Conservation (phyloP, 2,329 filamentous ascomycete species). For the Ophiostoma triangulosporum region DNA sequence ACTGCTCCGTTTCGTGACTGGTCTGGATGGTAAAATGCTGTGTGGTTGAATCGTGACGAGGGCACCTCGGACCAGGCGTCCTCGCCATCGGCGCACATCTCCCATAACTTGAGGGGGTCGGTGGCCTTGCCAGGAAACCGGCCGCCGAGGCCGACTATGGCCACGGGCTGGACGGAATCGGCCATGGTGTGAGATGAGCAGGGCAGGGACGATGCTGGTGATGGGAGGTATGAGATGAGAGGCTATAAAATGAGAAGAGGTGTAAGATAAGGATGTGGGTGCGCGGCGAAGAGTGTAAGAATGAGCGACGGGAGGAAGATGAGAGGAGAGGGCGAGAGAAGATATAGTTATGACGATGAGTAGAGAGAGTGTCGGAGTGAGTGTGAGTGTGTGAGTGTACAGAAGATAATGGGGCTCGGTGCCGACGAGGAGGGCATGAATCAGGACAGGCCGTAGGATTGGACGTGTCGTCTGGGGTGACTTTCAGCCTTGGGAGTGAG, state of each 20-base stretch:
- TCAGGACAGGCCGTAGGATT: not conserved
- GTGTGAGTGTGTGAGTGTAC: not conserved
- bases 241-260: not conserved
- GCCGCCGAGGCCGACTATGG: conserved; percentile 25
- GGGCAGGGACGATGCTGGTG: not conserved
- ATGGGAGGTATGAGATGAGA: not conserved
- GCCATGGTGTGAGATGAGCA: conserved; percentile 3
- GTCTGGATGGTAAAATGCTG: conserved; percentile 20
- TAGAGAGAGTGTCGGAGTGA: not conserved
- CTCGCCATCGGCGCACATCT: conserved; percentile 15
- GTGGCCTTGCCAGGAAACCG: conserved; percentile 24
- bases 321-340: not conserved
- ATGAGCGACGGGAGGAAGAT: not conserved
- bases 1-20: conserved; percentile 14
- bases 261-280: not conserved
- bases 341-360: not conserved
- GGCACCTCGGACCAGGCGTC: conserved; percentile 14
- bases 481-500: not conserved
- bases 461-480: not conserved
- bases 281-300: not conserved
- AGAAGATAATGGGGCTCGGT: not conserved
- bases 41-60: conserved; percentile 22
- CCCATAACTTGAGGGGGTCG: conserved; percentile 21
- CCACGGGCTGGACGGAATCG: conserved; percentile 19
- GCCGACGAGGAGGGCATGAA: not conserved